A percentile compares a stretch with the other conserved stretches of the same genome.
These are phyloP conservation scores for Casuarina glauca DNA, from an alignment of 306 rosid species.

Conservation along the genomic window DNA sequence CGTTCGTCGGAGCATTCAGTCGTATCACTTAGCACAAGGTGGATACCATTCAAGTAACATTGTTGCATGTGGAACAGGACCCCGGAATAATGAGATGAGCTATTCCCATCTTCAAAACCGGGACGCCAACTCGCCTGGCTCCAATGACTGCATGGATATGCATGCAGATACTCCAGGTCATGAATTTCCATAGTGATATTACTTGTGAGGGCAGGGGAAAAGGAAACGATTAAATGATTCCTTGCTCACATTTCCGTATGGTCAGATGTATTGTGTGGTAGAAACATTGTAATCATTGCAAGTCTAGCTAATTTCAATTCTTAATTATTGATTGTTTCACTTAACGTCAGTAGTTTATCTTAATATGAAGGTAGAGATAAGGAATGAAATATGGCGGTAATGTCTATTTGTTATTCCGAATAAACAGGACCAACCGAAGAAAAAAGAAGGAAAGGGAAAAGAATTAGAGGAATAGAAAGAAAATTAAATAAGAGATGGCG, in stretches of 20 bases:
- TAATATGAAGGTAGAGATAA: not conserved
- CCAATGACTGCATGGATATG: conserved; percentile 70
- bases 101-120: conserved; percentile 42
- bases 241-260: conserved; percentile 26
- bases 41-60: conserved; percentile 39
- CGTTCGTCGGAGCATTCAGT: conserved; percentile 65
- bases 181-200: conserved; percentile 52
- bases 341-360: conserved; percentile 30
- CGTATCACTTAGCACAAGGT: conserved; percentile 63
- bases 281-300: conserved; percentile 19
- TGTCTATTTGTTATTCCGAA: not conserved
- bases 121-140: conserved; percentile 53
- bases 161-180: conserved; percentile 61
- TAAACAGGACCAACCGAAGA: not conserved
- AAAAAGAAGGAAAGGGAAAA: too few relatives aligned
- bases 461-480: not conserved
- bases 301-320: conserved; percentile 25
- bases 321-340: conserved; percentile 20
- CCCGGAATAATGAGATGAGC: conserved; percentile 40
- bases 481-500: too few relatives aligned
- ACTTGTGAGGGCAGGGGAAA: conserved; percentile 28
- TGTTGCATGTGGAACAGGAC: conserved; percentile 48
- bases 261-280: conserved; percentile 32
- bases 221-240: not conserved
- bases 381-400: not conserved